Conservation (phyloP, 1,139 yeast species). For the Pichia sp. region DNA sequence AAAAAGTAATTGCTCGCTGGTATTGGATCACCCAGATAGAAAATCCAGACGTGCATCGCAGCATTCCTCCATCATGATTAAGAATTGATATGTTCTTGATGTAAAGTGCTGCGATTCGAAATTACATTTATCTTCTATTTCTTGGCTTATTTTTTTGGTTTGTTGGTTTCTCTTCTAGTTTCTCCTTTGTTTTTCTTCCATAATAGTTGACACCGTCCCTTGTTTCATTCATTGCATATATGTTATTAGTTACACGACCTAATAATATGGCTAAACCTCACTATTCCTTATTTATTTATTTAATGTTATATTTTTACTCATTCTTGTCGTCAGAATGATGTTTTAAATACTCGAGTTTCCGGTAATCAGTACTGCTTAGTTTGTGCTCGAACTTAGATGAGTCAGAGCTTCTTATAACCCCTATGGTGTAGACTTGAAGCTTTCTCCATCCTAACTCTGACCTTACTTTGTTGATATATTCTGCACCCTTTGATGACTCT, state of each 20-base stretch:
- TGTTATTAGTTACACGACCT: neutral
- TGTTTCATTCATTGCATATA: slow-evolving; percentile 1
- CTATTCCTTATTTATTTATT: slow-evolving; percentile 1
- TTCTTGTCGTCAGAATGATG: neutral
- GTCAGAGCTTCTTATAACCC: slow-evolving; percentile 68
- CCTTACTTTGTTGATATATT: slow-evolving; percentile 63
- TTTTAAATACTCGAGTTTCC: slow-evolving; percentile 31
- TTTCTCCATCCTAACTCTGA: slow-evolving; percentile 48
- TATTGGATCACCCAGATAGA: slow-evolving; percentile 85
- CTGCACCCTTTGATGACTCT: slow-evolving; percentile 78
- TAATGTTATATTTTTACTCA: neutral
- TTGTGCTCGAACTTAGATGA: slow-evolving; percentile 58
- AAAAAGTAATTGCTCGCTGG: slow-evolving; percentile 40
- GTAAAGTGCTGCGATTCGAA: slow-evolving; percentile 1
- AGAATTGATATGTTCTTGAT: slow-evolving; percentile 26
- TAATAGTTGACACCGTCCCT: neutral
- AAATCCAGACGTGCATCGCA: slow-evolving; percentile 44
- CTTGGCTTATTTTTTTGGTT: slow-evolving; percentile 1
- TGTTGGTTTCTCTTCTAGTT: neutral
- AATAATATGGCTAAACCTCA: neutral
- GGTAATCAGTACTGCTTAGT: slow-evolving; percentile 70
- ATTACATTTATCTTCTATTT: neutral
- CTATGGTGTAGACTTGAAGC: slow-evolving; percentile 57
- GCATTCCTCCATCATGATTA: slow-evolving; percentile 61
- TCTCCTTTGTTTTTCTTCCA: neutral